Base-by-base conservation (phyloP, 305 asterid species). In the Fraxinus paxiana region DNA sequence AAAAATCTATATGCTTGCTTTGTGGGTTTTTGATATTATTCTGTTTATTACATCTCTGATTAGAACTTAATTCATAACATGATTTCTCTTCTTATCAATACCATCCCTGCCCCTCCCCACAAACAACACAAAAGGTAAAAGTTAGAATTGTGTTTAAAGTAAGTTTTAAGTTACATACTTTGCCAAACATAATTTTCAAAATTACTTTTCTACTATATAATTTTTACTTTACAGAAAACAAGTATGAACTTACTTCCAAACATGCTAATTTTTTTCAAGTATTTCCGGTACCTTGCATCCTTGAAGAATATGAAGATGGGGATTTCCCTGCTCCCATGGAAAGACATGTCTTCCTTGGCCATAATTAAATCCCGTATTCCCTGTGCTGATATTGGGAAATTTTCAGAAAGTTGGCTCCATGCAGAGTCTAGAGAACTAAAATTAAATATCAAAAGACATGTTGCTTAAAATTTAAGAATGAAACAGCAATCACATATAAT, bases 241-340 rank as follows among this genome's bases (percentile, higher is more conserved):
- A 24, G 35, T 24, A 2, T 18, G 12, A 18, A 59, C 12, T 59
- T 18, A 18, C 69, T 59, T 59, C 9, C 69, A 63, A 63, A 63
- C 17, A 24, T 24, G 72, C 17, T 63, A 37, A 37, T 1, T 37
- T 37, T 37, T 65, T 65, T 65, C 0, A 22, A 65, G 37, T 65
- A 26, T 65, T 26, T 10, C 33, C 73, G 8, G 6, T 75, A 88
- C 95, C 95, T 87, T 77, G 84, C 81, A 78, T 86, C 91, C 75
- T 82, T 87, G 30, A 87, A 85, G 83, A 90, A 87, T 8, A 91
- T 41, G 84, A 61, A 85, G 74, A 76, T 59, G 26, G 92, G 87
- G 70, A 15, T 79, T 22, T 65, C 17, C 17, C 35, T 65, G 73
- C 73, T 26, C 18, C 73, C 73, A 26, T 12, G 35, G 35, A 65